Conservation (phyloP, 192 early-diverging fungal species). For the Coemansia reversa region DNA sequence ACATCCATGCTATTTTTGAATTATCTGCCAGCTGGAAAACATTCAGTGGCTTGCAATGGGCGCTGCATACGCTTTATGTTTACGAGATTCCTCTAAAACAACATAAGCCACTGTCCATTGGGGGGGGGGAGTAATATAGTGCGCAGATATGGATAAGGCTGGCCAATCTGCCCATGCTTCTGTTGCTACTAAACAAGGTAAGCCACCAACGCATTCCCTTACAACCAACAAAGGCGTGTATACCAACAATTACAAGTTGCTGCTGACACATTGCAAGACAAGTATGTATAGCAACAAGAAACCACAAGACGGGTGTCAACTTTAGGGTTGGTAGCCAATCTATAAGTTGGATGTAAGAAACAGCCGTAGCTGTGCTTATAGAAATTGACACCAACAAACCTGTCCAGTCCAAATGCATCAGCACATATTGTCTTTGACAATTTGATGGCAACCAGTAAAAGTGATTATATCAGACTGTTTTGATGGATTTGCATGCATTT, state of each 20-base stretch:
- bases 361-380: neutral
- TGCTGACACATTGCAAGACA: neutral
- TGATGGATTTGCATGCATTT: neutral
- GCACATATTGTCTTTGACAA: neutral
- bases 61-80: neutral
- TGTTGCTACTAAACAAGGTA: neutral
- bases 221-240: no score
- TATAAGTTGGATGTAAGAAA: neutral
- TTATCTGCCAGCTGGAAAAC: neutral
- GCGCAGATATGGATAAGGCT: neutral
- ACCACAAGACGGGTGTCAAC: neutral
- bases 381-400: neutral
- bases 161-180: neutral
- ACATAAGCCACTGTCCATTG: neutral
- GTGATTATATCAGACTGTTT: neutral
- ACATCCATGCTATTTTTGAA: neutral
- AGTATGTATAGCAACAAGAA: neutral
- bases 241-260: neutral
- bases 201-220: neutral
- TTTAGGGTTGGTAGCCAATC: neutral
- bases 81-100: neutral
- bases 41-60: neutral
- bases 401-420: neutral
- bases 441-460: neutral
- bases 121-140: neutral